phyloP scores from a whole-genome alignment of 179 eudicot genomes.

The Beta macrorhiza region DNA sequence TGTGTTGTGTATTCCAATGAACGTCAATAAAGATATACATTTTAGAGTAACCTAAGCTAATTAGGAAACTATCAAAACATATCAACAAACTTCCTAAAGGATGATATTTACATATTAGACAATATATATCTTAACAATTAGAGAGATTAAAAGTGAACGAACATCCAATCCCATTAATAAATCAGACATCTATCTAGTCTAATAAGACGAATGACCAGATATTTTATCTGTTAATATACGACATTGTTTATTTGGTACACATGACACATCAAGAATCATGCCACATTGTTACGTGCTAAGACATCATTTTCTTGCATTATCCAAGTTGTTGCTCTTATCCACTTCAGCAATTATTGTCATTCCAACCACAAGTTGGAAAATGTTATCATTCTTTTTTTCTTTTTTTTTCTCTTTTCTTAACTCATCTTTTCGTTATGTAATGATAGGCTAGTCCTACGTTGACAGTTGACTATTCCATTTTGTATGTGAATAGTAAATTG shows the following conservation, averaged over 20 bases:
- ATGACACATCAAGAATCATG: constrained; percentile 5
- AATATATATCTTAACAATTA: too few species aligned
- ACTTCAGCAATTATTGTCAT: constrained; percentile 7
- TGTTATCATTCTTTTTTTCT: background rate
- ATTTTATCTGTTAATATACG: background rate
- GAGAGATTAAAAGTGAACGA: too few species aligned
- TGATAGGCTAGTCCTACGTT: background rate
- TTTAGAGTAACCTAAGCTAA: too few species aligned
- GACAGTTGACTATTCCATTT: background rate
- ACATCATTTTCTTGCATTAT: constrained; percentile 14
- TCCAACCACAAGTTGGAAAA: constrained; percentile 8
- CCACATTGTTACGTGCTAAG: constrained; percentile 3
- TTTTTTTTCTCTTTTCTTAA: background rate
- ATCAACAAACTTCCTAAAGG: too few species aligned
- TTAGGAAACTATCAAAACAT: too few species aligned
- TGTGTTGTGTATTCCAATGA: too few species aligned
- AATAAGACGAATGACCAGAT: background rate
- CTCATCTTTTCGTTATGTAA: background rate
- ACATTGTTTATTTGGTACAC: background rate
- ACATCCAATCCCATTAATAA: too few species aligned
- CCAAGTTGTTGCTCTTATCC: constrained; percentile 18
- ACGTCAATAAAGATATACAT: too few species aligned
- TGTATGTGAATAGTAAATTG: background rate
- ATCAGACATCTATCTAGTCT: background rate
- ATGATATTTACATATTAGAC: too few species aligned